These are phyloP conservation scores for Bryum argenteum DNA, from an alignment of 225 moss, liverwort and hornwort genomes.

Conservation along the genomic window DNA sequence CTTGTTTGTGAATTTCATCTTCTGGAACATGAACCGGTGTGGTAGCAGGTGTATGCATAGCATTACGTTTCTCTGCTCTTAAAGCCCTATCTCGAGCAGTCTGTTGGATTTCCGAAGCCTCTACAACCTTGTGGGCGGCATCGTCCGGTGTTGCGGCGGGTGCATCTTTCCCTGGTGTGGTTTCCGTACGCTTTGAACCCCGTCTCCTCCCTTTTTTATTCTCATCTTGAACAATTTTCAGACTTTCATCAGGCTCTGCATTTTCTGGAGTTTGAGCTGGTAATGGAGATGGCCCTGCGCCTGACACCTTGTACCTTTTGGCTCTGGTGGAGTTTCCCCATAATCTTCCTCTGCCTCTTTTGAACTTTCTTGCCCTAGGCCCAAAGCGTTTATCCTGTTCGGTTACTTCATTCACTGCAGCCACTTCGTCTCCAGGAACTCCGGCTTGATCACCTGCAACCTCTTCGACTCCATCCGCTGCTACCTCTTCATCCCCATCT, in stretches of 20 bases:
- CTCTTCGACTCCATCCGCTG: background rate
- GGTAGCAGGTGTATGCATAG: constrained; percentile 3
- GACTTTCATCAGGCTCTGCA: constrained; percentile 16
- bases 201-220: constrained; percentile 15
- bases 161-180: constrained; percentile 17
- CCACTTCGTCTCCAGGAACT: constrained; percentile 20
- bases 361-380: constrained; percentile 21
- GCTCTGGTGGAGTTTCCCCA: constrained; percentile 25
- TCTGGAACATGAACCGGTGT: constrained; percentile 20
- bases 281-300: constrained; percentile 18
- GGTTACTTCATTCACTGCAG: constrained; percentile 23
- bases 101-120: background rate
- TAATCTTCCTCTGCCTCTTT: constrained; percentile 39
- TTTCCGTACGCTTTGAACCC: constrained; percentile 13
- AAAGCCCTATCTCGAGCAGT: constrained; percentile 8
- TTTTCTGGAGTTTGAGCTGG: constrained; percentile 21
- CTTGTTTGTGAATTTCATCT: constrained; percentile 10
- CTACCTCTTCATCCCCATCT: constrained; percentile 20
- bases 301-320: constrained; percentile 36
- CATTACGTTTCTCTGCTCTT: constrained; percentile 16
- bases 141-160: constrained; percentile 16
- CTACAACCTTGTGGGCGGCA: constrained; percentile 1
- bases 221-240: constrained; percentile 18
- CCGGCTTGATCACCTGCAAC: constrained; percentile 9
- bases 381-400: constrained; percentile 25